These are phyloP conservation scores for Arctium minus DNA, from an alignment of 129 eudicot species.

Conservation along the genomic window DNA sequence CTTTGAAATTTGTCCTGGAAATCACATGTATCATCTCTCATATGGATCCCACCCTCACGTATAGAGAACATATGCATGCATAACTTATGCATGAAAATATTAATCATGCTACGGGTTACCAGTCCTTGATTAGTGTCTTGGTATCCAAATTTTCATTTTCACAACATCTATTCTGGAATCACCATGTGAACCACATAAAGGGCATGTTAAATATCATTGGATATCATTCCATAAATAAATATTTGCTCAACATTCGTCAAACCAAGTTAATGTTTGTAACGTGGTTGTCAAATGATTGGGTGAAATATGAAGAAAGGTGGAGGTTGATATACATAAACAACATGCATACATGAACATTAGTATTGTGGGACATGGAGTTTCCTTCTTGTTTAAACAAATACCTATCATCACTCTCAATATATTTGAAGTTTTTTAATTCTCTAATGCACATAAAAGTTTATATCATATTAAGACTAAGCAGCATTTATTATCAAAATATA, in stretches of 20 bases:
- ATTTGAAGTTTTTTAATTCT: background rate
- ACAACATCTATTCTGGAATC: background rate
- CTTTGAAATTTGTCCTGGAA: slow-evolving; percentile 62
- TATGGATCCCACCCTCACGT: background rate
- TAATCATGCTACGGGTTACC: background rate
- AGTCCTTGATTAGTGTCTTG: background rate
- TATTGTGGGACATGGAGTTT: background rate
- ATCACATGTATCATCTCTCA: background rate
- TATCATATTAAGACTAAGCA: background rate
- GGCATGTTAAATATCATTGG: background rate
- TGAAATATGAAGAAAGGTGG: background rate
- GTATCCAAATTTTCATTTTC: background rate
- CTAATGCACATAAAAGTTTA: background rate
- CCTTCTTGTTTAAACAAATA: background rate
- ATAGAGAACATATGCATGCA: background rate
- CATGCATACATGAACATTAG: background rate
- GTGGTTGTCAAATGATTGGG: background rate
- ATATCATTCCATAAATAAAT: background rate
- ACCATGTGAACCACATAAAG: background rate
- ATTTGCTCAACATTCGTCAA: background rate
- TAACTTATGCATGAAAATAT: background rate
- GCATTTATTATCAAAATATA: background rate
- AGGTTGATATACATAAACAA: background rate
- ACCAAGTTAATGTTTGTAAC: background rate
- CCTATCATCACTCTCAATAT: background rate